Evolutionary conservation across 2,329 filamentous ascomycete species (phyloP).

Genomic region (Mycosphaerella sp.): DNA sequence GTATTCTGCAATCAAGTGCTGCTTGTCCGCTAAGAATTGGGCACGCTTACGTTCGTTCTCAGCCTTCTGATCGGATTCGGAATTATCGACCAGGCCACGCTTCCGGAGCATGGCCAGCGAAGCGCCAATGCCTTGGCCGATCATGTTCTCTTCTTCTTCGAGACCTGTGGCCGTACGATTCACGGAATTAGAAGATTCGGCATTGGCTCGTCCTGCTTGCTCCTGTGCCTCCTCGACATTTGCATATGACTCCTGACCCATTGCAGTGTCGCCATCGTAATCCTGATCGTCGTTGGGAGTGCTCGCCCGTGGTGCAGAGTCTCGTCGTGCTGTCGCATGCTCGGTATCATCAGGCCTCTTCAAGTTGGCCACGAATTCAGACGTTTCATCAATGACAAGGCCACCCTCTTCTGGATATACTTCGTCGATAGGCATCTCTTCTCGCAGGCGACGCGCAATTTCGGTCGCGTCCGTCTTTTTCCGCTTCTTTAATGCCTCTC

Average conservation of each 20-base stretch:
- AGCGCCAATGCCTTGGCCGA: slow-evolving; percentile 66
- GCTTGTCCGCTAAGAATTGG: slow-evolving; percentile 75
- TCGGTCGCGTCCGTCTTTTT: slow-evolving; percentile 84
- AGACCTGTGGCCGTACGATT: slow-evolving; percentile 64
- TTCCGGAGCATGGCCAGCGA: slow-evolving; percentile 77
- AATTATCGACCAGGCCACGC: slow-evolving; percentile 69
- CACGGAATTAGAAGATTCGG: slow-evolving; percentile 37
- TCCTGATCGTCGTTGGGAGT: slow-evolving; percentile 39
- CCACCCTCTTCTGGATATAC: slow-evolving; percentile 54
- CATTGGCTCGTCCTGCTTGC: slow-evolving; percentile 36
- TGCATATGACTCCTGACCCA: slow-evolving; percentile 30
- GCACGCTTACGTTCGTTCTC: slow-evolving; percentile 57
- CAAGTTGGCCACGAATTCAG: slow-evolving; percentile 85
- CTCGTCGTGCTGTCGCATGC: slow-evolving; percentile 40
- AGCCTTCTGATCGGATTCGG: slow-evolving; percentile 47
- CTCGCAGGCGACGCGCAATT: slow-evolving; percentile 69
- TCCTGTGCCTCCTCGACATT: slow-evolving; percentile 46
- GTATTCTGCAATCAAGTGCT: slow-evolving; percentile 68
- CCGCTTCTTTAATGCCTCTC: slow-evolving; percentile 80
- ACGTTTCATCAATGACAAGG: slow-evolving; percentile 90
- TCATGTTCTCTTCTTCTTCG: slow-evolving; percentile 77
- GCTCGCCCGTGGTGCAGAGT: slow-evolving; percentile 23
- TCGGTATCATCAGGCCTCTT: slow-evolving; percentile 58
- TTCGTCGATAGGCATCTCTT: slow-evolving; percentile 60
- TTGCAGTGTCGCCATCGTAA: slow-evolving; percentile 41